Conservation (phyloP, 2,329 filamentous ascomycete species). For the Trichoderma atroviride region DNA sequence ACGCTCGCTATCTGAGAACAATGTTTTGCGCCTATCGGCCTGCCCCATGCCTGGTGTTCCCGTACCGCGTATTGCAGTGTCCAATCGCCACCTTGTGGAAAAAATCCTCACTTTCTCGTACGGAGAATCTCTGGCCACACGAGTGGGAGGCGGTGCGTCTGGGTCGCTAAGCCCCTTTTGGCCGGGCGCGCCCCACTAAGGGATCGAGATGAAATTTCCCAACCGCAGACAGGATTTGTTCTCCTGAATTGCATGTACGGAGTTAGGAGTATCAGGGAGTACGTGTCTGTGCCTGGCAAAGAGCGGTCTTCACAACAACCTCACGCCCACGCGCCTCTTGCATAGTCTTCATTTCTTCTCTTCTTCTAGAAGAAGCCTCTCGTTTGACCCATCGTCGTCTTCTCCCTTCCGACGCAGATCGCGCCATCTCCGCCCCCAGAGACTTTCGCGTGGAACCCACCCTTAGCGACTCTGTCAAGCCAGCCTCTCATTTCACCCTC, state of each 20-base stretch:
- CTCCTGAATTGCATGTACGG: conserved; percentile 26
- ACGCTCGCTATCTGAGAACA: background rate
- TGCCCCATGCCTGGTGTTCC: background rate
- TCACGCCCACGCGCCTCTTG: conserved; percentile 11
- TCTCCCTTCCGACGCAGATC: conserved; percentile 13
- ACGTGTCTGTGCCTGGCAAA: conserved; percentile 25
- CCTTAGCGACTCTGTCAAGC: conserved; percentile 16
- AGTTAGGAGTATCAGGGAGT: conserved; percentile 26
- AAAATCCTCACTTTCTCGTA: background rate
- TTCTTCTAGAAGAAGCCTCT: conserved; percentile 25
- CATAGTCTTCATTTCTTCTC: conserved; percentile 23
- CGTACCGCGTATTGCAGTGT: background rate
- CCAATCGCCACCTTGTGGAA: conserved; percentile 12
- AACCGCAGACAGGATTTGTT: conserved; percentile 25
- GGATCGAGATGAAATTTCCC: conserved; percentile 29
- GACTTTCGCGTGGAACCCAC: conserved; percentile 15
- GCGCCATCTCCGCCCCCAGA: conserved; percentile 7
- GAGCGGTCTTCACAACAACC: conserved; percentile 25
- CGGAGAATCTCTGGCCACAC: conserved; percentile 1
- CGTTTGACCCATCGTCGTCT: conserved; percentile 17
- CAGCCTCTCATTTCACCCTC: conserved; percentile 10
- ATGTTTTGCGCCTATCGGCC: background rate
- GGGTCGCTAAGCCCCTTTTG: conserved; percentile 22
- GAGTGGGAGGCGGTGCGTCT: conserved; percentile 18
- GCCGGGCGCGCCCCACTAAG: conserved; percentile 12